Evolutionary conservation across 352 stramenopile species (phyloP), one percentile per base, ranked within the genome.

Genomic region (Pythium diclinum): DNA sequence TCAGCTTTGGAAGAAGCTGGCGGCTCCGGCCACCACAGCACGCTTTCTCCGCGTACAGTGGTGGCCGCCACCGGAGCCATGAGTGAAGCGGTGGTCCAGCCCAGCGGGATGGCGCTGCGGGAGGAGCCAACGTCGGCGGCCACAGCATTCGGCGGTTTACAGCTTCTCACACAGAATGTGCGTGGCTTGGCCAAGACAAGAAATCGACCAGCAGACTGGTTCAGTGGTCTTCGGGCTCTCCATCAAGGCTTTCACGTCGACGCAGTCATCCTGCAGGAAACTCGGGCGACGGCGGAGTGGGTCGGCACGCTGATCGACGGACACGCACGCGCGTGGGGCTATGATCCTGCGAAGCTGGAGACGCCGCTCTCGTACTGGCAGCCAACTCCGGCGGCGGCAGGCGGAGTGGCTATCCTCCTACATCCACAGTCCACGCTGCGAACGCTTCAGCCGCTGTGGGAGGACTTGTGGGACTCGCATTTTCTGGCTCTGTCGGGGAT

Each of bases 221-320:
- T 67, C 36, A 33, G 40, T 25, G 60, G 60, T 0, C 14, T 67
- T 30, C 36, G 52, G 0, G 28, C 3, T 2, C 19, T 46, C 6
- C 42, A 54, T 4, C n/a, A 48, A 0, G 40, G 42, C 30, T 11
- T 0, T 0, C 8, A n/a, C 0, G 28, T 48, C 0, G 60, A 67
- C 30, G 60, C 52, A 1, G 40, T 61, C 0, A 5, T 67, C 5
- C 60, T 67, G 1, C 51, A 67, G n/a, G 60, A 67, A n/a, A 67
- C 60, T 6, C 19, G 16, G 11, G 52, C 60, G 9, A 59, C 28
- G 13, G 30, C 19, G 6, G 32, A 47, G 1, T 67, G 60, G 60
- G 52, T 30, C 0, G 7, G 1, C 5, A 25, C 6, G 0, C 28
- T 67, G 16, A 3, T 0, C 0, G 25, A 55, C 0, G 33, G 3